Evolutionary conservation across 169 alveolate genomes (phyloP).

Genomic region (Eimeria praecox): DNA sequence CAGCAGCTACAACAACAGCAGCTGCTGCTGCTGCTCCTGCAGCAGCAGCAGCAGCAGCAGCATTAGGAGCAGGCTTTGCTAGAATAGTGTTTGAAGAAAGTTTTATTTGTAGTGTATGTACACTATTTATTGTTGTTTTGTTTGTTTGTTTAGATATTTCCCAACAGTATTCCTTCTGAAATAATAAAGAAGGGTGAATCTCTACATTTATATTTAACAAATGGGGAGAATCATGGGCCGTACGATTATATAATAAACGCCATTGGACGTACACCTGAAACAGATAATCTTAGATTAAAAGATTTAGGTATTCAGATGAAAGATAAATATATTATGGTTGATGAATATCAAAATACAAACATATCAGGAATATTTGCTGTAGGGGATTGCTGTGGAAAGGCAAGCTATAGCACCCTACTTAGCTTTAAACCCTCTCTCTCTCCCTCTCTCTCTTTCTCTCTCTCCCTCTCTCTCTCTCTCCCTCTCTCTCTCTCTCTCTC

Average conservation of each 20-base stretch:
- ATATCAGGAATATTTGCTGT: conserved; percentile 87
- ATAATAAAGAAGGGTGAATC: neutral
- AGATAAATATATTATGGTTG: conserved; percentile 87
- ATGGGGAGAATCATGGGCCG: conserved; percentile 66
- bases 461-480: too few species aligned
- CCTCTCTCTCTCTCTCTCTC: too few species aligned
- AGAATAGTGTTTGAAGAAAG: neutral
- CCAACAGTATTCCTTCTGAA: conserved; percentile 38
- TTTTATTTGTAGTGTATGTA: neutral
- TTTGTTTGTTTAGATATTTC: conserved; percentile 32
- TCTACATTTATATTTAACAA: neutral
- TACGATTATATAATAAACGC: conserved; percentile 91
- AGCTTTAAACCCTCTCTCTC: too few species aligned
- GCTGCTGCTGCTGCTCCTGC: too few species aligned
- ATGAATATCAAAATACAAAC: conserved; percentile 89
- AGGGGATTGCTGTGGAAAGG: conserved; percentile 87
- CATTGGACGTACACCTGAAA: conserved; percentile 89
- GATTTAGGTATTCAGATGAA: conserved; percentile 76
- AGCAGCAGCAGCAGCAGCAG: neutral
- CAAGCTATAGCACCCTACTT: neutral
- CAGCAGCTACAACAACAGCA: neutral
- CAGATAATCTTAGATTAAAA: neutral
- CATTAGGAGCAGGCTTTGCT: neutral
- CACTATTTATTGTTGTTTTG: conserved; percentile 65
- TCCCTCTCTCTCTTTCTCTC: too few species aligned